These are phyloP conservation scores for Suhomyces kilbournensis DNA, from an alignment of 805 yeast genomes.

Conservation along the genomic window DNA sequence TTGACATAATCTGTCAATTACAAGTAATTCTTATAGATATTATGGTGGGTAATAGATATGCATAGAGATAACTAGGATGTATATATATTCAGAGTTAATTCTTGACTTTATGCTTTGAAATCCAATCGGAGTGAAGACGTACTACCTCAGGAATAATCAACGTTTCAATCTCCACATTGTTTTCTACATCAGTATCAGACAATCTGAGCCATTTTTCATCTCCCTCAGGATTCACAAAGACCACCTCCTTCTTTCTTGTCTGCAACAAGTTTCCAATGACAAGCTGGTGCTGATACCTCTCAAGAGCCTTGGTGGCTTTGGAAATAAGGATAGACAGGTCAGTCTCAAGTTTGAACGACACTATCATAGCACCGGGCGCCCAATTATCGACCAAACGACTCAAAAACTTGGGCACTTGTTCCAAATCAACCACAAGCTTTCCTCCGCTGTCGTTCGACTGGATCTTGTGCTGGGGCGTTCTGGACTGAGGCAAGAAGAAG, in stretches of 20 bases:
- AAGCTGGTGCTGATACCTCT: constrained; percentile 84
- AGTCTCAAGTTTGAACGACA: constrained; percentile 91
- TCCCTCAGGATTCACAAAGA: constrained; percentile 62
- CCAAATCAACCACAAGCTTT: constrained; percentile 77
- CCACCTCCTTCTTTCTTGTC: constrained; percentile 83
- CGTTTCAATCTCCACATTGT: constrained; percentile 67
- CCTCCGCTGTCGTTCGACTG: constrained; percentile 74
- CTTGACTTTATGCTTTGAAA: constrained; percentile 23
- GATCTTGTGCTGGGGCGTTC: constrained; percentile 90
- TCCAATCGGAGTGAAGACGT: constrained; percentile 62
- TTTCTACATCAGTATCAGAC: constrained; percentile 35
- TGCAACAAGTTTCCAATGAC: constrained; percentile 93
- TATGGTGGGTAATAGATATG: too few species aligned
- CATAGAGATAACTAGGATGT: too few species aligned
- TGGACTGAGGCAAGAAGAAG: constrained; percentile 83
- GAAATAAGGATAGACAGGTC: constrained; percentile 65
- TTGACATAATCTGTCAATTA: too few species aligned
- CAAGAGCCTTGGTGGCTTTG: constrained; percentile 77
- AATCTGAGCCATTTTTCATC: constrained; percentile 51
- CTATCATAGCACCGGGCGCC: constrained; percentile 95
- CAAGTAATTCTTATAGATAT: too few species aligned
- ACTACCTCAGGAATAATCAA: constrained; percentile 77
- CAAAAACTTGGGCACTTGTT: constrained; percentile 94
- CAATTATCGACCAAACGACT: constrained; percentile 84
- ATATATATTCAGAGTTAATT: too few species aligned